Evolutionary conservation across 305 asterid genomes (phyloP).

Genomic region (Withania somnifera): DNA sequence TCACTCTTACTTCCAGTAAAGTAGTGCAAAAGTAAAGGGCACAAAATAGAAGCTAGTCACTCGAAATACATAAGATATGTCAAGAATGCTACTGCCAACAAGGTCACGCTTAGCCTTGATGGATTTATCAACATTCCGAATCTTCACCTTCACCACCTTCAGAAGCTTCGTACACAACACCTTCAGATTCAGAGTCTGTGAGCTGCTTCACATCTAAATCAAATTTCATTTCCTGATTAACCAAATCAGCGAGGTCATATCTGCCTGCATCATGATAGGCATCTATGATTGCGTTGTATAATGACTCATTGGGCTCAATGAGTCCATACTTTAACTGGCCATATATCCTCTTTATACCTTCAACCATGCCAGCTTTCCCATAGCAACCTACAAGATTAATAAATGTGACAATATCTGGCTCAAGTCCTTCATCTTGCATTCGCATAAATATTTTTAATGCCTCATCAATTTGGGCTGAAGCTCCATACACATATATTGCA

Average conservation of each 20-base stretch:
- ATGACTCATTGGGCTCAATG: conserved; percentile 44
- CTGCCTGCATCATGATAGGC: conserved; percentile 56
- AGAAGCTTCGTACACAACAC: conserved; percentile 4
- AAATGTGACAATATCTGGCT: conserved; percentile 68
- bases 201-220: conserved; percentile 24
- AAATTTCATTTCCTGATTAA: conserved; percentile 56
- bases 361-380: conserved; percentile 78
- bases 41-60: neutral
- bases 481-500: conserved; percentile 54
- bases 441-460: conserved; percentile 74
- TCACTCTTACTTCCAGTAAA: neutral
- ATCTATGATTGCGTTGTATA: conserved; percentile 55
- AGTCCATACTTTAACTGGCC: conserved; percentile 51
- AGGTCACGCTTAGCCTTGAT: neutral
- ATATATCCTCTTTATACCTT: conserved; percentile 74
- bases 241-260: conserved; percentile 70
- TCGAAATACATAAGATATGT: neutral
- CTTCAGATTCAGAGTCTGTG: conserved; percentile 41
- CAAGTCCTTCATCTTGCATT: conserved; percentile 76
- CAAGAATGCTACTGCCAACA: neutral
- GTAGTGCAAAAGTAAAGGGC: neutral
- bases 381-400: conserved; percentile 68
- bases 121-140: neutral
- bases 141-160: neutral
- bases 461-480: conserved; percentile 50